These are phyloP conservation scores for Ascocoryne sarcoides DNA, from an alignment of 2,329 filamentous ascomycete species.

Conservation along the genomic window DNA sequence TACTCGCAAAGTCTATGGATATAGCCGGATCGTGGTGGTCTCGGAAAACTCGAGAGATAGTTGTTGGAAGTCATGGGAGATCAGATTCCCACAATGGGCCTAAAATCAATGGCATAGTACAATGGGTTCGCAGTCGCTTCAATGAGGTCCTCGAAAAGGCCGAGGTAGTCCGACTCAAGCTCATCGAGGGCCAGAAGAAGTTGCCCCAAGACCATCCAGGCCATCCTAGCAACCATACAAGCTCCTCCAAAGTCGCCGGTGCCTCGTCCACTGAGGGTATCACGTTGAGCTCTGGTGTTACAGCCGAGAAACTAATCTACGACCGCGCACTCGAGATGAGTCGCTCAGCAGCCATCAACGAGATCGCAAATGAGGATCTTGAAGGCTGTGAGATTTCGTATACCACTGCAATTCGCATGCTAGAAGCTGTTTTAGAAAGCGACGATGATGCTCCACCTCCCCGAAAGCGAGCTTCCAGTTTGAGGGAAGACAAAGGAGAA, in stretches of 20 bases:
- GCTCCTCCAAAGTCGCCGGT: constrained; percentile 39
- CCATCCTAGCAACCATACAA: constrained; percentile 72
- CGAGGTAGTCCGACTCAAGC: constrained; percentile 81
- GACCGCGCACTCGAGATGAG: constrained; percentile 97
- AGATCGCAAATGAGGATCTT: constrained; percentile 86
- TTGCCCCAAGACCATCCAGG: constrained; percentile 78
- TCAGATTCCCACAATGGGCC: constrained; percentile 36
- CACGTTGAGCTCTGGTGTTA: constrained; percentile 77
- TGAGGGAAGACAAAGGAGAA: constrained; percentile 35
- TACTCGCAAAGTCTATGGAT: constrained; percentile 92
- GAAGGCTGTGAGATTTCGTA: constrained; percentile 86
- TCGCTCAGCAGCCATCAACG: constrained; percentile 84
- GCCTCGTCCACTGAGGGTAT: constrained; percentile 66
- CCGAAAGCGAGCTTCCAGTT: constrained; percentile 34
- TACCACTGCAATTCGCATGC: constrained; percentile 84
- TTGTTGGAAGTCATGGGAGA: constrained; percentile 32
- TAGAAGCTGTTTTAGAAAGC: constrained; percentile 85
- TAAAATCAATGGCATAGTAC: constrained; percentile 85
- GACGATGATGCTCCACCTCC: constrained; percentile 52
- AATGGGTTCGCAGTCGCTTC: constrained; percentile 90
- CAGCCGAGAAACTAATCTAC: constrained; percentile 96
- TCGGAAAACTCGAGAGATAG: constrained; percentile 60
- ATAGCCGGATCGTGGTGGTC: constrained; percentile 90
- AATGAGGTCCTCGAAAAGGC: constrained; percentile 97
- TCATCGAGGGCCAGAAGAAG: constrained; percentile 76